Conservation (phyloP, 1,139 yeast species). For the Protomyces gravidus region DNA sequence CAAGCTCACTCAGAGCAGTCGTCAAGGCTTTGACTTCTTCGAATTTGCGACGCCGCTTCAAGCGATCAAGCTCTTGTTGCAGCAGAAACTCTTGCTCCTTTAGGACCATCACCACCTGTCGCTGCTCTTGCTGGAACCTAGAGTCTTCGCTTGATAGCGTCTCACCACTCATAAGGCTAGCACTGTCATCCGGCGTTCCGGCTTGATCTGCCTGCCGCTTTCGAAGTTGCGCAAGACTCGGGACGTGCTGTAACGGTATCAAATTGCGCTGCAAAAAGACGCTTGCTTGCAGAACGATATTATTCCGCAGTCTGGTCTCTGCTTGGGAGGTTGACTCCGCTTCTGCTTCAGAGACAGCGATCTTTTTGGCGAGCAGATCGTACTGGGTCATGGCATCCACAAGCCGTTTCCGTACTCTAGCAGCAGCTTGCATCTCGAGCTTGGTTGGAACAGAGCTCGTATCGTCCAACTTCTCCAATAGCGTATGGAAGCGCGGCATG, state of each 20-base stretch:
- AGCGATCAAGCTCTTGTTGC: constrained; percentile 56
- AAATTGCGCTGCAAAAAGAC: constrained; percentile 9
- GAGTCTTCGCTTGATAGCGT: background rate
- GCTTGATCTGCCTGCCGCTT: background rate
- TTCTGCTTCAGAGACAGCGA: constrained; percentile 33
- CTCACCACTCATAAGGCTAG: background rate
- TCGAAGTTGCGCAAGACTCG: background rate
- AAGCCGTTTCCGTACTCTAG: constrained; percentile 45
- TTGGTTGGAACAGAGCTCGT: constrained; percentile 40
- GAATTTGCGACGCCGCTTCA: constrained; percentile 64
- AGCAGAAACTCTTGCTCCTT: constrained; percentile 50
- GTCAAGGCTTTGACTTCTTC: constrained; percentile 68
- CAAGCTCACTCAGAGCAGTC: constrained; percentile 57
- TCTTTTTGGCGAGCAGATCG: constrained; percentile 46
- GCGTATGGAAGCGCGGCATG: constrained; percentile 46
- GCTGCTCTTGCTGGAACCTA: constrained; percentile 5
- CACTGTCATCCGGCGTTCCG: background rate
- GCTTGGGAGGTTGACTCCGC: background rate
- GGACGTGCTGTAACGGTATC: background rate
- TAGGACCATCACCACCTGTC: constrained; percentile 6
- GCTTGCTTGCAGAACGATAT: constrained; percentile 3
- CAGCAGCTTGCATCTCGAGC: constrained; percentile 42
- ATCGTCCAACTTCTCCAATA: constrained; percentile 41
- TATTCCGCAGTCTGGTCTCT: background rate
- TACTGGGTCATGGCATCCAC: constrained; percentile 48